Evolutionary conservation across 2,329 filamentous ascomycete genomes (phyloP), one percentile per base, ranked within the genome.

Genomic region (Colletotrichum theobromicola): DNA sequence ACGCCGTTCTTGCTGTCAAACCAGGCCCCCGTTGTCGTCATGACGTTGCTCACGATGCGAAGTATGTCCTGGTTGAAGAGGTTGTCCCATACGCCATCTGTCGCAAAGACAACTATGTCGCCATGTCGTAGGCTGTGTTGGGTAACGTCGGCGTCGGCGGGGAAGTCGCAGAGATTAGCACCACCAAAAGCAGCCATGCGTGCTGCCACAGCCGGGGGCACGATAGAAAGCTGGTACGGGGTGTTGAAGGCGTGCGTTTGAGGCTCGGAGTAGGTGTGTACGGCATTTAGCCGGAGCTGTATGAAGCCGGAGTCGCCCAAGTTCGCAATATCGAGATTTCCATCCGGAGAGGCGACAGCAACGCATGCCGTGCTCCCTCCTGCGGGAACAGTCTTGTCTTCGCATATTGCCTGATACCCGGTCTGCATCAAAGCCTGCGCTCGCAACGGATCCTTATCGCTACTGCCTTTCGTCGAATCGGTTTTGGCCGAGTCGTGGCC

Each of bases 161-260:
- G 97, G 72, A 93, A 89, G 84, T 99, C 97, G 81, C 93, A 93
- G 30, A 98, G 90, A 76, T 94, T 94, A 3, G 90, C 88, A 58
- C 95, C 95, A 24, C 96, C 96, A 82, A 98, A 98, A 32, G 95
- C 91, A 15, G 93, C 91, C 79, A 95, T 93, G 79, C 97, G 94
- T 26, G 92, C 91, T 71, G 95, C 90, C 84, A 98, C 93, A 78
- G 90, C 91, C 5, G 93, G 91, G 1, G 97, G 96, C 9, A 98
- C 93, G 67, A 98, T 92, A 68, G 95, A 96, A 53, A 99, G 90
- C 83, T 99, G 97, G 81, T 94, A 99, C 0, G 97, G 97, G 0
- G 97, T 98, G 84, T 99, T 99, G 89, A 99, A 99, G 57, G 93
- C 95, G 83, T 99, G 97, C 1, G 95, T 98, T 84, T 99, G 97